These are phyloP conservation scores for Selaginella tamariscina DNA, from an alignment of 75 land plant genomes.

Conservation along the genomic window DNA sequence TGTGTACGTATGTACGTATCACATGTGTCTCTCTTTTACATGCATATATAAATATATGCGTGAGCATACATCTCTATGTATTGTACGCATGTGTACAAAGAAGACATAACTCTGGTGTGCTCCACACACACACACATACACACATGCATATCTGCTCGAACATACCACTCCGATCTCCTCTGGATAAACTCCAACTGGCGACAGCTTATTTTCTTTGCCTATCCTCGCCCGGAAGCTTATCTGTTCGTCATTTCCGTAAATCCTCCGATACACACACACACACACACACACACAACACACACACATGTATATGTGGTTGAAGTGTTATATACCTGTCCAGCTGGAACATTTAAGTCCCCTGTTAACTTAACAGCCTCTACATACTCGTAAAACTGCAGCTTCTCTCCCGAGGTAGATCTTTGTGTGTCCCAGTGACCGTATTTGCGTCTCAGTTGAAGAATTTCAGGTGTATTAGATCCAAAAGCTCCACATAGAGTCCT, in stretches of 20 bases:
- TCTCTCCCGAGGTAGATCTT: constrained; percentile 12
- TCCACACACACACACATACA: too few species aligned
- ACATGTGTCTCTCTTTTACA: too few species aligned
- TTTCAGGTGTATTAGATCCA: constrained; percentile 78
- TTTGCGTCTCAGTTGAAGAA: constrained; percentile 72
- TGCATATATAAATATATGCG: too few species aligned
- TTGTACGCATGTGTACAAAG: too few species aligned
- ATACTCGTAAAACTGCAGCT: constrained; percentile 82
- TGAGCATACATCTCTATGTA: too few species aligned
- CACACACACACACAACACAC: not conserved
- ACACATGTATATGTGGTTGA: not conserved
- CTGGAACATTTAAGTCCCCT: constrained; percentile 95
- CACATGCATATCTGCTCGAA: too few species aligned
- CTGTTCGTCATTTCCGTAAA: constrained; percentile 21
- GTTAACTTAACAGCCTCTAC: constrained; percentile 94
- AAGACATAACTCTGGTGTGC: too few species aligned
- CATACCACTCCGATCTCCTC: constrained; percentile 96
- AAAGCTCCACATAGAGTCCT: constrained; percentile 94
- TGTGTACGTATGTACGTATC: too few species aligned
- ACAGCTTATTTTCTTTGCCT: constrained; percentile 44
- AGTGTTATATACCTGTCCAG: constrained; percentile 68
- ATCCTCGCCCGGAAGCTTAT: constrained; percentile 88
- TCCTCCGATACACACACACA: too few species aligned
- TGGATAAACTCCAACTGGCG: constrained; percentile 74
- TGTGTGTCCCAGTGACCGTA: constrained; percentile 34